Evolutionary conservation across 163 green algal species (phyloP).

Genomic region (Scenedesmus sp.): DNA sequence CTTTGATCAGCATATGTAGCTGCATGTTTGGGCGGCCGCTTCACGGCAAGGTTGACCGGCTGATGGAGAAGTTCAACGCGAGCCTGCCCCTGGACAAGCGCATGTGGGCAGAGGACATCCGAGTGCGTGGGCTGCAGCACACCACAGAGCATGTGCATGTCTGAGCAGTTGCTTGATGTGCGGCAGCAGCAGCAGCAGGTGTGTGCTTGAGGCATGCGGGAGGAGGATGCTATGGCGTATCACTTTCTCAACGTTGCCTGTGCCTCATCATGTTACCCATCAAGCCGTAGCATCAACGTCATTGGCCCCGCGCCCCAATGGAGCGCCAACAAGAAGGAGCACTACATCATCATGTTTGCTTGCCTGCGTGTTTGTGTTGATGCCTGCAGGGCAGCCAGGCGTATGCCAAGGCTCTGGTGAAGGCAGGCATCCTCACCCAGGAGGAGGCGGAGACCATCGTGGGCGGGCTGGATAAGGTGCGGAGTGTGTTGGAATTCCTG

Average conservation of each 20-base stretch:
- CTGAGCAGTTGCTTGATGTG: too few species aligned
- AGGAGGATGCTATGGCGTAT: too few species aligned
- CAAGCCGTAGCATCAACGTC: too few species aligned
- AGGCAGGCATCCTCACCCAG: constrained; percentile 92
- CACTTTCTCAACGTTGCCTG: too few species aligned
- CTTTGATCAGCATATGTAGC: too few species aligned
- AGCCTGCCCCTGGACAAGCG: constrained; percentile 96
- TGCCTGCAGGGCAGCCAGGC: constrained; percentile 88
- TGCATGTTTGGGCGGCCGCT: constrained; percentile 87
- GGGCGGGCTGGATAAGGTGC: constrained; percentile 81
- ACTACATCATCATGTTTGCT: too few species aligned
- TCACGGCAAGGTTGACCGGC: constrained; percentile 94
- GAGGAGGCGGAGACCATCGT: constrained; percentile 89
- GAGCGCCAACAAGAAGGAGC: too few species aligned
- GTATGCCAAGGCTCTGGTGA: constrained; percentile 95
- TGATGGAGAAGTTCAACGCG: constrained; percentile 99
- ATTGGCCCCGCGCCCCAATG: too few species aligned
- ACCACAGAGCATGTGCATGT: neutral
- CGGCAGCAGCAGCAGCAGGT: neutral
- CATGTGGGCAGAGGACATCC: constrained; percentile 97
- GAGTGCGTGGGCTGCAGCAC: constrained; percentile 59
- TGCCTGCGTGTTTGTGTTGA: neutral
- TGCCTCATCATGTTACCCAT: too few species aligned
- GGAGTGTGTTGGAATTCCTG: neutral
- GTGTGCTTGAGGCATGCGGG: neutral